Conservation (phyloP, 2,329 filamentous ascomycete species). For the Aspergillus caelatus region DNA sequence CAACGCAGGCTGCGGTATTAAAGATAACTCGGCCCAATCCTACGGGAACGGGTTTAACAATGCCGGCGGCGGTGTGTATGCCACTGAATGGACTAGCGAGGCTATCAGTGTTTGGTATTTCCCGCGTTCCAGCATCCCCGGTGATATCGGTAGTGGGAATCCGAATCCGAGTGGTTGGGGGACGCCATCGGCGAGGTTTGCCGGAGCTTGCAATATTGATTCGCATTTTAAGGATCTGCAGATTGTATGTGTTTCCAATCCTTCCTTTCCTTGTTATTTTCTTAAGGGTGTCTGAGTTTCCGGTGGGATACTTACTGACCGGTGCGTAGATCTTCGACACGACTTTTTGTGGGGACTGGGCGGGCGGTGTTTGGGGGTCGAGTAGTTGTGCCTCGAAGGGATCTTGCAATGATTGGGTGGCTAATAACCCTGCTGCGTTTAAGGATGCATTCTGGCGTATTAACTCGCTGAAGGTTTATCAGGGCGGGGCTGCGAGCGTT, state of each 20-base stretch:
- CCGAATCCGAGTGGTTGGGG: constrained; percentile 73
- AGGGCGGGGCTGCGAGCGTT: constrained; percentile 25
- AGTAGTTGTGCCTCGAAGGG: constrained; percentile 65
- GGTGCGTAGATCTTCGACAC: constrained; percentile 62
- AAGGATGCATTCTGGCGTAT: constrained; percentile 75
- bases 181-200: constrained; percentile 68
- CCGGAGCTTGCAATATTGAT: constrained; percentile 71
- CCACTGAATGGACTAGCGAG: constrained; percentile 72
- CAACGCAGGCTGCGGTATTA: constrained; percentile 63
- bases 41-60: constrained; percentile 74
- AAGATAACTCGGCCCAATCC: constrained; percentile 51
- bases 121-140: constrained; percentile 65
- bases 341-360: constrained; percentile 88
- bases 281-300: not conserved
- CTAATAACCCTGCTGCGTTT: constrained; percentile 70
- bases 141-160: constrained; percentile 60
- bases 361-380: constrained; percentile 67
- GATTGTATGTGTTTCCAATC: constrained; percentile 51
- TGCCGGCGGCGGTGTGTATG: constrained; percentile 70
- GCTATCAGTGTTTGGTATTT: constrained; percentile 84
- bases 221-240: constrained; percentile 70
- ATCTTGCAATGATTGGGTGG: constrained; percentile 74
- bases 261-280: not conserved
- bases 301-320: not conserved
- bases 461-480: constrained; percentile 70